A percentile compares a stretch with the other conserved stretches of the same genome.
phyloP scores from a whole-genome alignment of 352 stramenopile genomes.

The Aphanomyces cochlioides region DNA sequence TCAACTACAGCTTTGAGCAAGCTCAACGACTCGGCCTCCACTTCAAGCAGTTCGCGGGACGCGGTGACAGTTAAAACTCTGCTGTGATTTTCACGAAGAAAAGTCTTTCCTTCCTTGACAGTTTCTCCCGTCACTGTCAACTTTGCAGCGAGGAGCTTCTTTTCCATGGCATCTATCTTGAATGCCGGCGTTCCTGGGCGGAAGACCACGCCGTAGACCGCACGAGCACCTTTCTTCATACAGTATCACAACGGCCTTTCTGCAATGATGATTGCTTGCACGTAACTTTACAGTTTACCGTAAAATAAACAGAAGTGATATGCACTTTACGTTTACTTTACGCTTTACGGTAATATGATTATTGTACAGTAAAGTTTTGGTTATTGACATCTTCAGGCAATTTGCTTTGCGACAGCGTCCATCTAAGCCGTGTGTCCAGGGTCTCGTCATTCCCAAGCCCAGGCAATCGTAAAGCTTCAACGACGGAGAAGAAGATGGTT shows the following conservation, averaged over 20 bases:
- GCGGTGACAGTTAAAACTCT: slow-evolving; percentile 6
- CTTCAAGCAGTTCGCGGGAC: slow-evolving; percentile 5
- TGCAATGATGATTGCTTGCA: too few species aligned
- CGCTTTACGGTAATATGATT: too few species aligned
- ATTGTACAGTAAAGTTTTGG: too few species aligned
- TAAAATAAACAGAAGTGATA: too few species aligned
- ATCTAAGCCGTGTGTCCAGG: too few species aligned
- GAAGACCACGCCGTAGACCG: slow-evolving; percentile 11
- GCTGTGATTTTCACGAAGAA: background rate
- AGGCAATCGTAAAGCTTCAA: too few species aligned
- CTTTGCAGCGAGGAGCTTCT: background rate
- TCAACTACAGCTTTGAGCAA: slow-evolving; percentile 20
- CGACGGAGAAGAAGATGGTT: too few species aligned
- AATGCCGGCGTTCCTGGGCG: background rate
- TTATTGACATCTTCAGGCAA: too few species aligned
- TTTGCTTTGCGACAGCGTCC: too few species aligned
- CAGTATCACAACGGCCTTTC: background rate
- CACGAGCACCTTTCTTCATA: slow-evolving; percentile 7
- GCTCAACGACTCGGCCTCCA: slow-evolving; percentile 9
- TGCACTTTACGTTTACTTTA: too few species aligned
- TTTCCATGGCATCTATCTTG: background rate
- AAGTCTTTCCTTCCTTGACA: slow-evolving; percentile 1
- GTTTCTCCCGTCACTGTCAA: slow-evolving; percentile 14
- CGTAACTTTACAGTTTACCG: too few species aligned
- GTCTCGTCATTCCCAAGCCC: background rate